Conservation (phyloP, 1,284 basidiomycete species). For the Entoloma clypeatum region DNA sequence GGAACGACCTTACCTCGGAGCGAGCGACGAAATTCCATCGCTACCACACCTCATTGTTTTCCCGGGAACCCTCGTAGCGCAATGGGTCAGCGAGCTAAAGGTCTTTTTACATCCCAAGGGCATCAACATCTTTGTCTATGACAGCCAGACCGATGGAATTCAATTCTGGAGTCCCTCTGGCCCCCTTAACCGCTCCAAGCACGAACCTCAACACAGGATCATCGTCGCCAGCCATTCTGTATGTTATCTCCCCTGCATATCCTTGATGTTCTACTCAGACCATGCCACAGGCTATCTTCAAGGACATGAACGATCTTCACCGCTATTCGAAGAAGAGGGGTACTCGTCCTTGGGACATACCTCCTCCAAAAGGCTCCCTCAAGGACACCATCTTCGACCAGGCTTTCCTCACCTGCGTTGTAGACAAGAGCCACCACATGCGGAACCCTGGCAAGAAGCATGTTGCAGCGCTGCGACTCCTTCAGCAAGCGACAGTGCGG, state of each 20-base stretch:
- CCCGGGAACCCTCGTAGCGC: conserved; percentile 10
- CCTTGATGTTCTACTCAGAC: conserved; percentile 3
- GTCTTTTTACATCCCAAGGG: conserved; percentile 1
- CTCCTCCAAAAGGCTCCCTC: background rate
- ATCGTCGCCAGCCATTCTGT: conserved; percentile 28
- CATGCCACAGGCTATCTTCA: background rate
- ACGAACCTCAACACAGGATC: conserved; percentile 18
- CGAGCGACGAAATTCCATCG: background rate
- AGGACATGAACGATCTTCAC: background rate
- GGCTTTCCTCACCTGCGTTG: conserved; percentile 18
- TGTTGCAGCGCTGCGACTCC: conserved; percentile 17
- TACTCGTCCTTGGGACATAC: conserved; percentile 19
- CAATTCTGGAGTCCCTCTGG: conserved; percentile 25
- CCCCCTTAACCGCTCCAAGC: conserved; percentile 19
- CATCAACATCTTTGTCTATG: conserved; percentile 25
- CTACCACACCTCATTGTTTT: conserved; percentile 14
- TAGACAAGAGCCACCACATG: conserved; percentile 31
- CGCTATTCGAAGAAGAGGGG: background rate
- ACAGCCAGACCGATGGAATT: background rate
- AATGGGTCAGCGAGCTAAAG: conserved; percentile 14
- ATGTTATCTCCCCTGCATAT: conserved; percentile 7
- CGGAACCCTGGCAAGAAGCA: conserved; percentile 25
- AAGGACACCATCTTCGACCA: conserved; percentile 23
- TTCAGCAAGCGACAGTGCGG: conserved; percentile 15
- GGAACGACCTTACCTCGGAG: conserved; percentile 16